phyloP scores from a whole-genome alignment of 306 rosid species.

The Vigna angularis region DNA sequence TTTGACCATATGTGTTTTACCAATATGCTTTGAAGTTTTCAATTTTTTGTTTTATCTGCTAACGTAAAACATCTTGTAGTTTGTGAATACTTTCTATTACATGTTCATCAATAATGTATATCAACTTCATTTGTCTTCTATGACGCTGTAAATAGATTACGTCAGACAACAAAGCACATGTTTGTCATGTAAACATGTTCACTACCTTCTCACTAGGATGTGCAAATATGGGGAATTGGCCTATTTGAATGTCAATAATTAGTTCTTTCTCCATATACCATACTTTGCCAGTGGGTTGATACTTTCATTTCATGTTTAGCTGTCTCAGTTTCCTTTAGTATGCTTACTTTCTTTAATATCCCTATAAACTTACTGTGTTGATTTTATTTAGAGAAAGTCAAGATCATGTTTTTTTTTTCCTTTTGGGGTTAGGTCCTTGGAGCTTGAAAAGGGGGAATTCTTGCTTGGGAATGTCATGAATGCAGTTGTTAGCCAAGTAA shows the following conservation, averaged over 20 bases:
- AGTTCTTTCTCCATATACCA: constrained; percentile 26
- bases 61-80: neutral
- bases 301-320: constrained; percentile 14
- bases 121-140: neutral
- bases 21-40: neutral
- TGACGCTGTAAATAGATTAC: constrained; percentile 6
- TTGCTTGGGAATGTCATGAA: constrained; percentile 88
- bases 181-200: neutral
- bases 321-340: neutral
- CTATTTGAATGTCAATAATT: constrained; percentile 32
- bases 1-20: neutral
- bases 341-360: constrained; percentile 39
- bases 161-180: constrained; percentile 10
- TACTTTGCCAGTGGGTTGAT: constrained; percentile 25
- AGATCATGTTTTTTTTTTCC: constrained; percentile 37
- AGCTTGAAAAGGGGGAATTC: constrained; percentile 89
- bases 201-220: constrained; percentile 23
- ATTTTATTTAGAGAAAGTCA: constrained; percentile 39
- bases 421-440: constrained; percentile 71
- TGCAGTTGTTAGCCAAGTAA: constrained; percentile 99
- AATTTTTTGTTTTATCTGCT: constrained; percentile 1
- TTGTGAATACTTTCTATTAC: neutral
- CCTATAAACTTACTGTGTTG: constrained; percentile 24
- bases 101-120: neutral
- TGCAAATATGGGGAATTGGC: constrained; percentile 28